A percentile compares a stretch with the other conserved stretches of the same genome.
Conservation (phyloP, 139 green algal genomes). For the Chlamydomonas sp. region DNA sequence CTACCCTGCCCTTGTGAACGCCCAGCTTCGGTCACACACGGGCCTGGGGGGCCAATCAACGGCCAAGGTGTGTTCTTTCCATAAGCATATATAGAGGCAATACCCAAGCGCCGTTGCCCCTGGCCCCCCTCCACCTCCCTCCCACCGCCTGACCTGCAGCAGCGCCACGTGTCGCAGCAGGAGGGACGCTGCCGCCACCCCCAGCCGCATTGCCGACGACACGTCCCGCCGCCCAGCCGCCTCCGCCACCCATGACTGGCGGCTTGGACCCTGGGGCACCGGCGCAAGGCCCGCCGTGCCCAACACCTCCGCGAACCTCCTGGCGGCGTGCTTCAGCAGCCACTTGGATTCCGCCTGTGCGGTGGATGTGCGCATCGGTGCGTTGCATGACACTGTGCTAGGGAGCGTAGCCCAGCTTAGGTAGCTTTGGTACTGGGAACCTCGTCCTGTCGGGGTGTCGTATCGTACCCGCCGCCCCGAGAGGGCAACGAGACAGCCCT, state of each 20-base stretch:
- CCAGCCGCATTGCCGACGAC: not conserved
- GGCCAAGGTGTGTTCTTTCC: too few species aligned
- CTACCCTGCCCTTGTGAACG: too few species aligned
- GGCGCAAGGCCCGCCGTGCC: too few species aligned
- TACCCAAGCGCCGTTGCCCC: not conserved
- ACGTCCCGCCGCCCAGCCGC: not conserved
- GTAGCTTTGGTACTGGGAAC: too few species aligned
- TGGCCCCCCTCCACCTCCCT: not conserved
- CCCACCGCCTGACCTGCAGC: not conserved
- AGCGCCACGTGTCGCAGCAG: not conserved
- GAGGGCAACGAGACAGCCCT: too few species aligned
- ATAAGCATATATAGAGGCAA: not conserved
- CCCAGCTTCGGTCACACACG: too few species aligned
- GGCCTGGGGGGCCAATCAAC: too few species aligned
- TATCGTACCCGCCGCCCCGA: too few species aligned
- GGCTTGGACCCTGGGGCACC: not conserved
- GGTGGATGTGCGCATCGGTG: too few species aligned
- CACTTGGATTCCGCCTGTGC: not conserved
- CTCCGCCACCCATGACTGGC: not conserved
- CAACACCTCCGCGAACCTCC: not conserved
- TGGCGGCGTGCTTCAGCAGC: not conserved
- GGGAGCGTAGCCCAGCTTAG: too few species aligned
- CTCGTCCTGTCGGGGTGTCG: too few species aligned
- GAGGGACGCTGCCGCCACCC: not conserved
- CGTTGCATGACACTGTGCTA: too few species aligned